A percentile compares a stretch with the other conserved stretches of the same genome.
phyloP scores from a whole-genome alignment of 2,329 filamentous ascomycete species.

The Karstenula rhodostoma region DNA sequence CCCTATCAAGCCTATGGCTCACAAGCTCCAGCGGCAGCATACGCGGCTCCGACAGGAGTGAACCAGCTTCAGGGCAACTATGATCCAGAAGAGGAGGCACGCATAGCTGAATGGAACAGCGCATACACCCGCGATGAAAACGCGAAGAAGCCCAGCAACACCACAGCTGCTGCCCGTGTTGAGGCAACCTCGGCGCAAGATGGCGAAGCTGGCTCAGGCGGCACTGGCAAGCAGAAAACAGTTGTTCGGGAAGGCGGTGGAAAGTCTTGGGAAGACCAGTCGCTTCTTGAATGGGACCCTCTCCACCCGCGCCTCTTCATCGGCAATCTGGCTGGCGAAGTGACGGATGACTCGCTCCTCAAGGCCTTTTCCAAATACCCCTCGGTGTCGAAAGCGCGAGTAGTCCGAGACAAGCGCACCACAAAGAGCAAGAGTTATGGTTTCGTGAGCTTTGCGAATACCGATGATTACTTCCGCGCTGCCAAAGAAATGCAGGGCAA shows the following conservation, averaged over 20 bases:
- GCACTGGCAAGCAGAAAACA: conserved; percentile 77
- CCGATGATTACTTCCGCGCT: conserved; percentile 95
- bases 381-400: conserved; percentile 89
- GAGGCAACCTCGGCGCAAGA: conserved; percentile 49
- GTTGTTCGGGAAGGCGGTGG: conserved; percentile 89
- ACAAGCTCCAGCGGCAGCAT: conserved; percentile 36
- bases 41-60: conserved; percentile 25
- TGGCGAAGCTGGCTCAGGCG: conserved; percentile 56
- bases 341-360: conserved; percentile 91
- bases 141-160: conserved; percentile 55
- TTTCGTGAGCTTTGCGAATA: conserved; percentile 94
- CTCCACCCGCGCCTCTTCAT: conserved; percentile 94
- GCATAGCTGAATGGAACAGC: conserved; percentile 94
- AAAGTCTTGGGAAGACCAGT: conserved; percentile 88
- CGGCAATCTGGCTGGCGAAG: conserved; percentile 95
- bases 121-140: conserved; percentile 76
- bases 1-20: conserved; percentile 75
- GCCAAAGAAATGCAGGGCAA: conserved; percentile 99
- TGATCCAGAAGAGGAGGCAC: conserved; percentile 85
- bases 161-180: conserved; percentile 47
- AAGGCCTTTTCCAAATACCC: conserved; percentile 92
- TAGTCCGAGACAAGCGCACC: conserved; percentile 93
- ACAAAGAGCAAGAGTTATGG: conserved; percentile 97
- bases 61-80: conserved; percentile 46
- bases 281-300: conserved; percentile 94